Percentiles rank a stretch among this genome's conserved stretches.
Evolutionary conservation across 768 basidiomycete genomes (phyloP).

Genomic region (Exidia glandulosa): DNA sequence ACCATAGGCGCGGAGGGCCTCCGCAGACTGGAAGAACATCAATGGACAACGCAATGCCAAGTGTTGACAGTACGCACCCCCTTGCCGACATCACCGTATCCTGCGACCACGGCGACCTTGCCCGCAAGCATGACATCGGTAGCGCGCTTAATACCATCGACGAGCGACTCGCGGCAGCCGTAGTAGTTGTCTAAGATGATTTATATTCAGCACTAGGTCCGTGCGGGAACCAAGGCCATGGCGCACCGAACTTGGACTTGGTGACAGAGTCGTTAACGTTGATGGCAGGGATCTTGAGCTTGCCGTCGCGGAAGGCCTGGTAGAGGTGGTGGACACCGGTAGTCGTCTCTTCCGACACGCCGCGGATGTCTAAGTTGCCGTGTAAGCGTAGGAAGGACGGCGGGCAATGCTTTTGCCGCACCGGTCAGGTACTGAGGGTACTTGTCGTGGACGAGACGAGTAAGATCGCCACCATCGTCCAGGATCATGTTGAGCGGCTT

Average conservation of each 20-base stretch:
- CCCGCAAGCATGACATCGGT: conserved; percentile 99
- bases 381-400: neutral
- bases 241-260: conserved; percentile 80
- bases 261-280: conserved; percentile 99
- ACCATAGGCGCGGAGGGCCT: conserved; percentile 94
- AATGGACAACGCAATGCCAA: conserved; percentile 1
- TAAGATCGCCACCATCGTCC: conserved; percentile 97
- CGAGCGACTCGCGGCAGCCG: conserved; percentile 98
- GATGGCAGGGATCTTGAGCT: conserved; percentile 94
- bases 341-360: conserved; percentile 98
- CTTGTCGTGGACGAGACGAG: conserved; percentile 89
- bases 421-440: conserved; percentile 81
- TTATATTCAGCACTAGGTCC: neutral
- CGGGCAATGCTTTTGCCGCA: conserved; percentile 21
- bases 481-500: conserved; percentile 95
- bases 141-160: conserved; percentile 99
- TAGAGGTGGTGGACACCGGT: conserved; percentile 99
- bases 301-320: conserved; percentile 94
- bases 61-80: conserved; percentile 52
- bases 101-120: conserved; percentile 97
- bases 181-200: conserved; percentile 68
- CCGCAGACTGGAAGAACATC: conserved; percentile 64
- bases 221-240: neutral
- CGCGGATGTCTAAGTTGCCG: conserved; percentile 54
- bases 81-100: conserved; percentile 98